These are phyloP conservation scores for Metschnikowia matae DNA, from an alignment of 805 yeast species.

Conservation along the genomic window DNA sequence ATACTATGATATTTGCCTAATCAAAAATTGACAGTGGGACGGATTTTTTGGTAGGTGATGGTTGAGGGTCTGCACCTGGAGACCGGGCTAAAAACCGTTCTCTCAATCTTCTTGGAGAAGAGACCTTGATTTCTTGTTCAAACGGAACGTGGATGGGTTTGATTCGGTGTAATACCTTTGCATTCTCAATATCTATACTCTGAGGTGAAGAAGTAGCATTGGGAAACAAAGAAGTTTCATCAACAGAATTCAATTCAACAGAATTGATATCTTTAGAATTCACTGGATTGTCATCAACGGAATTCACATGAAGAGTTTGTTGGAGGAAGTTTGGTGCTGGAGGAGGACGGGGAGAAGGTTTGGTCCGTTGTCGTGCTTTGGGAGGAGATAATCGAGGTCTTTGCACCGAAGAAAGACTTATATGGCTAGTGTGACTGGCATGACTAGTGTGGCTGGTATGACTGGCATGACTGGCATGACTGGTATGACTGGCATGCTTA, in stretches of 20 bases:
- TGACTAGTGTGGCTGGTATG: constrained; percentile 8
- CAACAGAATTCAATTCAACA: too few relatives aligned
- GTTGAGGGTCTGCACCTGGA: background rate
- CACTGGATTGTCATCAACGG: too few relatives aligned
- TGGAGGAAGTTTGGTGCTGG: constrained; percentile 10
- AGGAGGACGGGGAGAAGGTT: constrained; percentile 4
- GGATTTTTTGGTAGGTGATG: background rate
- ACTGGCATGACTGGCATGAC: constrained; percentile 12
- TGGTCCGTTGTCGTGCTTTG: background rate
- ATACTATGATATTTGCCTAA: background rate
- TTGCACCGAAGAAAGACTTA: background rate
- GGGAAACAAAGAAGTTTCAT: background rate
- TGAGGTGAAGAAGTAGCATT: constrained; percentile 11
- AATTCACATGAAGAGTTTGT: too few relatives aligned
- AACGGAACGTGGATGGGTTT: constrained; percentile 36
- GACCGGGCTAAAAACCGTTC: constrained; percentile 18
- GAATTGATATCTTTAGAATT: too few relatives aligned
- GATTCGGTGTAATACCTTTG: constrained; percentile 31
- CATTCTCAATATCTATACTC: constrained; percentile 24
- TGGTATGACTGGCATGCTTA: constrained; percentile 15
- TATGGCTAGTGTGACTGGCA: constrained; percentile 14
- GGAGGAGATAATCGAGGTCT: background rate
- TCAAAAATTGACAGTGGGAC: background rate
- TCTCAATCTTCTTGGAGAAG: constrained; percentile 28
- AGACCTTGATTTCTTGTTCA: constrained; percentile 28